These are phyloP conservation scores for Aspergillus ruber DNA, from an alignment of 2,329 filamentous ascomycete species.

Conservation along the genomic window DNA sequence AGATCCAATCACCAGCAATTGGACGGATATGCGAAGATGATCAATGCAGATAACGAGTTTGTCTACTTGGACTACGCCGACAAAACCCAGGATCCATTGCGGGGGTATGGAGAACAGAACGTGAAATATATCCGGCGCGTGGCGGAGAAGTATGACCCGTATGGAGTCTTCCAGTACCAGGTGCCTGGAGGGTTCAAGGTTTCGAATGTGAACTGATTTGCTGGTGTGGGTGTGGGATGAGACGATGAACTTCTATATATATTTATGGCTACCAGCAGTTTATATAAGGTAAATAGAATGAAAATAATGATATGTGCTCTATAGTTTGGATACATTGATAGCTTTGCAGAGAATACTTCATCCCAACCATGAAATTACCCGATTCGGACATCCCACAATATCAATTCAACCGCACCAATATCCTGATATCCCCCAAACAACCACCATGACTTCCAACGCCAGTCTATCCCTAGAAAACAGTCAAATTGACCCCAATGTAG, in stretches of 20 bases:
- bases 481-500: background rate
- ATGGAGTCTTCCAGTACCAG: constrained; percentile 21
- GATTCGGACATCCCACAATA: background rate
- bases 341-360: too few species aligned
- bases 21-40: constrained; percentile 20
- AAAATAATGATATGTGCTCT: too few species aligned
- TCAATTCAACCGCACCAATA: background rate
- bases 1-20: constrained; percentile 22
- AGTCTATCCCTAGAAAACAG: background rate
- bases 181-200: constrained; percentile 26
- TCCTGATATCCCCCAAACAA: background rate
- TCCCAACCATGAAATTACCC: too few species aligned
- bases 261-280: background rate
- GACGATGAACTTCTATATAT: too few species aligned
- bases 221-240: too few species aligned
- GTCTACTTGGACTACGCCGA: constrained; percentile 46
- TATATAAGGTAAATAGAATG: too few species aligned
- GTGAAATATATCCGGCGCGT: constrained; percentile 21
- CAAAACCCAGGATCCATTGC: constrained; percentile 36
- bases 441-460: background rate
- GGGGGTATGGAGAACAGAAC: constrained; percentile 37
- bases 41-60: constrained; percentile 24
- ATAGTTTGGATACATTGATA: background rate
- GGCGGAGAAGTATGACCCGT: constrained; percentile 19
- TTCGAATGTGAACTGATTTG: background rate